A percentile compares a stretch with the other conserved stretches of the same genome.
phyloP scores from a whole-genome alignment of 306 rosid genomes.

The Vachellia collinsii region DNA sequence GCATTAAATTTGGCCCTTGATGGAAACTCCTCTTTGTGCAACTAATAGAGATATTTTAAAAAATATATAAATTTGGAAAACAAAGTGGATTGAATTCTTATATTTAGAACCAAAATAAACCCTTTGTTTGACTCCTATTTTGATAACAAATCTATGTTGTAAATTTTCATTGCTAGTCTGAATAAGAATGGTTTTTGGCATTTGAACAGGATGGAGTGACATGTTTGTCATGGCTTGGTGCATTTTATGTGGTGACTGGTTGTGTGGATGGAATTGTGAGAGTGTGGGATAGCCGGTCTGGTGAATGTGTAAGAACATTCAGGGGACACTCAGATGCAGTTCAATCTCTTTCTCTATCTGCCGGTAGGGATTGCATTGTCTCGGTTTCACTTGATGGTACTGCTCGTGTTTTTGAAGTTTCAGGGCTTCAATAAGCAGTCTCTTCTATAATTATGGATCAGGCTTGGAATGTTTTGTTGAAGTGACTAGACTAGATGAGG shows the following conservation, averaged over 20 bases:
- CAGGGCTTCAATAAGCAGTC: no score
- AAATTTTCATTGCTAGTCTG: conserved; percentile 4
- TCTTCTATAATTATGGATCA: no score
- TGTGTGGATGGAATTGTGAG: conserved; percentile 74
- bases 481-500: no score
- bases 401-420: no score
- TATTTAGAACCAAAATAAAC: not conserved
- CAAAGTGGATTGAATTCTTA: no score
- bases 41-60: no score
- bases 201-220: conserved; percentile 77
- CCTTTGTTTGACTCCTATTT: not conserved
- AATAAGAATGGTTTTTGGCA: conserved; percentile 10
- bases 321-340: conserved; percentile 65
- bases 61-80: no score
- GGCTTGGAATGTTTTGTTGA: no score
- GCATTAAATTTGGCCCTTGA: no score
- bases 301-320: conserved; percentile 73
- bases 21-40: no score
- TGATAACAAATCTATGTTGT: not conserved
- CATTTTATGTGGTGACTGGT: conserved; percentile 68
- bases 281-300: conserved; percentile 81
- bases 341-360: conserved; percentile 66
- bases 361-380: no score
- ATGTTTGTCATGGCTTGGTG: conserved; percentile 83
- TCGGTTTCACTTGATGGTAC: no score